These are phyloP conservation scores for Tylopilus cervinicoccineus DNA, from an alignment of 768 basidiomycete species.

Conservation along the genomic window DNA sequence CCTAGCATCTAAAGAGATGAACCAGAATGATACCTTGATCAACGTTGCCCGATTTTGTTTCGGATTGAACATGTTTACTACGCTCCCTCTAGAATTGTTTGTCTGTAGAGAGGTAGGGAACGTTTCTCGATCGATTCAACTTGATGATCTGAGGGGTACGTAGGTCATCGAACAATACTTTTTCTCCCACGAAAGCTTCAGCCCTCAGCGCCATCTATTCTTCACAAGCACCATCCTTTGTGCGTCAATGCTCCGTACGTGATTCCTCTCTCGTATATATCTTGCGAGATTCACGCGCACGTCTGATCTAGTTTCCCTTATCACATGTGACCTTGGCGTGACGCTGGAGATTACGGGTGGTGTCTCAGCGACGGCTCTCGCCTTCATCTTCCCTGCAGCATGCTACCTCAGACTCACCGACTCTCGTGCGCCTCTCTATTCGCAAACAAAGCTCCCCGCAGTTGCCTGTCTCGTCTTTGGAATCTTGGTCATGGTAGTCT, in stretches of 20 bases:
- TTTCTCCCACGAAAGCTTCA: slow-evolving; percentile 86
- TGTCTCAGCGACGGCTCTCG: slow-evolving; percentile 85
- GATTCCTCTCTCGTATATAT: background rate
- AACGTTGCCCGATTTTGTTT: slow-evolving; percentile 94
- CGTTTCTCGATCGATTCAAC: background rate
- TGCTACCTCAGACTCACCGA: slow-evolving; percentile 79
- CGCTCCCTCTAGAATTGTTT: slow-evolving; percentile 91
- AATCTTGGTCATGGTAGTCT: slow-evolving; percentile 68
- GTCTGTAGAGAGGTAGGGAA: slow-evolving; percentile 86
- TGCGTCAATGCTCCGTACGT: slow-evolving; percentile 76
- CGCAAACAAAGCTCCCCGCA: slow-evolving; percentile 73
- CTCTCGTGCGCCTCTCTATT: slow-evolving; percentile 55
- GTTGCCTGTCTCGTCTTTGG: slow-evolving; percentile 72
- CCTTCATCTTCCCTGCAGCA: slow-evolving; percentile 87
- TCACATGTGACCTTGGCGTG: slow-evolving; percentile 96
- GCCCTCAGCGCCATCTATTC: slow-evolving; percentile 77
- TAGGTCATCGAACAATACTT: slow-evolving; percentile 96
- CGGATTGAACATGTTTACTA: slow-evolving; percentile 97
- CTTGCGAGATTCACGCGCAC: background rate
- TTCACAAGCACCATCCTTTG: slow-evolving; percentile 85
- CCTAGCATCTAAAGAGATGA: slow-evolving; percentile 4
- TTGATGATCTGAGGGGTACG: slow-evolving; percentile 1
- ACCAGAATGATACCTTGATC: slow-evolving; percentile 78
- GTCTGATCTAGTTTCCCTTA: slow-evolving; percentile 65
- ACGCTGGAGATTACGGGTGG: slow-evolving; percentile 99